Base-by-base conservation (phyloP, 441 rosid genomes). In the Pelargonium citronellum region DNA sequence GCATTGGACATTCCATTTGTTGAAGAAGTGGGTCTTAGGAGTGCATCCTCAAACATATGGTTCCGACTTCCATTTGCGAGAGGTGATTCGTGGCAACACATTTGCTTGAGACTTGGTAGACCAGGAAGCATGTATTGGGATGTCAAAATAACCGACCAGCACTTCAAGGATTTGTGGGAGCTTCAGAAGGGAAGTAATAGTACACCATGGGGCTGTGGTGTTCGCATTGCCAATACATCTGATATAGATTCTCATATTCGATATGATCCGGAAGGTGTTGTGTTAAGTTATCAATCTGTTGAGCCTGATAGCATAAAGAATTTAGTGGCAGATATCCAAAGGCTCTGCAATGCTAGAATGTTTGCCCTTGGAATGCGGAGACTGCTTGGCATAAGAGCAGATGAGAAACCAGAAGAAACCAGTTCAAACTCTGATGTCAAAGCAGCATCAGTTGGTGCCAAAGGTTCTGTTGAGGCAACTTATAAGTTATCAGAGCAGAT, bases 121-220 rank as follows among this genome's bases (percentile, higher is more conserved):
- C 96, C 97, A 72, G 99, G 98, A 90, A 91, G 88, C 84, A 95
- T 91, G 96, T 77, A 84, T 77, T 95, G 99, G 99, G 97, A 95
- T 85, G 98, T 92, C 69, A 92, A 92, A 81, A 89, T 95, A 79
- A 92, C 83, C 80, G 98, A 95, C 77, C 96, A 87, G 72, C 96
- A 95, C 81, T 95, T 95, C 76, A 87, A 91, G 80, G 99, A 95
- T 83, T 79, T 95, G 78, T 92, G 98, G 97, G 99, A 91, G 68
- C 97, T 95, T 85, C 97, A 89, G 71, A 92, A 92, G 82, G 99
- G 98, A 71, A 87, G 84, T 83, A 80, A 76, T 69, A 78, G 53
- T 73, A 86, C 91, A 10, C 88, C 91, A 11, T 95, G 98, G 98
- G 98, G 97, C 46, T 84, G 90, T 67, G 98, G 97, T 57, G 92